These are phyloP conservation scores for Mallotus japonicus DNA, from an alignment of 441 rosid species.

Conservation along the genomic window DNA sequence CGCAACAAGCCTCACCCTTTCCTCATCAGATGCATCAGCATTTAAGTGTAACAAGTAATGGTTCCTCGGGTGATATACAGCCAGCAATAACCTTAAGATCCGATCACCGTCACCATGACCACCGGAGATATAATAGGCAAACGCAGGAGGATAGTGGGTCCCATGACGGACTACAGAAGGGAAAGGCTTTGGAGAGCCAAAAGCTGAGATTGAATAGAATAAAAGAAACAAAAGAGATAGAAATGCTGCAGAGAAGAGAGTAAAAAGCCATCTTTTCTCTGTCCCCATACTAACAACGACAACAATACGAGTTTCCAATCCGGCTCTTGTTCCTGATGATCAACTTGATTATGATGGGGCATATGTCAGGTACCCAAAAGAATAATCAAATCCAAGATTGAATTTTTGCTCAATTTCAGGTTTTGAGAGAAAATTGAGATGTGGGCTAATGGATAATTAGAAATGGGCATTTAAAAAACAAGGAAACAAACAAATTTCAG, in stretches of 20 bases:
- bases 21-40: slow-evolving; percentile 78
- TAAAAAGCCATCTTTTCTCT: slow-evolving; percentile 86
- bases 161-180: slow-evolving; percentile 78
- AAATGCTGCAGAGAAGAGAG: slow-evolving; percentile 76
- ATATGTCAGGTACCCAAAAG: slow-evolving; percentile 11
- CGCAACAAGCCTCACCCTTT: slow-evolving; percentile 51
- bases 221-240: slow-evolving; percentile 64
- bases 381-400: slow-evolving; percentile 14
- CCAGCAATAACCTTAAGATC: slow-evolving; percentile 74
- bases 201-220: slow-evolving; percentile 70
- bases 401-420: slow-evolving; percentile 11
- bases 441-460: slow-evolving; percentile 7
- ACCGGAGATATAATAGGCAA: slow-evolving; percentile 87
- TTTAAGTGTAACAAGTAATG: slow-evolving; percentile 78
- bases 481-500: background rate
- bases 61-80: slow-evolving; percentile 93
- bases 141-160: slow-evolving; percentile 77
- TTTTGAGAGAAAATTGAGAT: background rate
- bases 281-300: slow-evolving; percentile 60
- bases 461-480: background rate
- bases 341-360: slow-evolving; percentile 20
- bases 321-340: background rate
- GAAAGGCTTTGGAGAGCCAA: slow-evolving; percentile 61
- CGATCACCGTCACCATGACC: slow-evolving; percentile 66
- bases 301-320: background rate